Evolutionary conservation across 2,329 filamentous ascomycete genomes (phyloP).

Genomic region (Xylaria sp.): DNA sequence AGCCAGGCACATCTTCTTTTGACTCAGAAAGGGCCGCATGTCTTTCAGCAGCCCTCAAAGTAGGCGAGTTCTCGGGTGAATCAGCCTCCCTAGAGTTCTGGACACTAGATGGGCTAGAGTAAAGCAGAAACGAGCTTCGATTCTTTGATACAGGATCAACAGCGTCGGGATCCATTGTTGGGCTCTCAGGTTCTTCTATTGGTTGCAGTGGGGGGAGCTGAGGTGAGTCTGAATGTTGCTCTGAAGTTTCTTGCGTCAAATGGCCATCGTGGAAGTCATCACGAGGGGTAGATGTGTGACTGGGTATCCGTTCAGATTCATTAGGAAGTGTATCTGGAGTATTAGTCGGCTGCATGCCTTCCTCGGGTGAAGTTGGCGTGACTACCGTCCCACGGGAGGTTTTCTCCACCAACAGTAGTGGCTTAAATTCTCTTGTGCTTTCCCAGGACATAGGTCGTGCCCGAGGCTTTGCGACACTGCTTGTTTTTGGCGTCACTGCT

Average conservation of each 20-base stretch:
- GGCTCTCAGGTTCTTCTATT: conserved; percentile 36
- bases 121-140: conserved; percentile 55
- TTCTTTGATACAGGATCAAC: conserved; percentile 56
- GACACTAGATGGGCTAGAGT: conserved; percentile 52
- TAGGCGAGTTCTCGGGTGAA: conserved; percentile 32
- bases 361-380: conserved; percentile 45
- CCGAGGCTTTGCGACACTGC: conserved; percentile 51
- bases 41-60: conserved; percentile 27
- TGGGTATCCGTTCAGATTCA: conserved; percentile 1
- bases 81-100: conserved; percentile 39
- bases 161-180: conserved; percentile 49
- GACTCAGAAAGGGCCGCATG: conserved; percentile 18
- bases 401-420: conserved; percentile 82
- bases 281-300: neutral
- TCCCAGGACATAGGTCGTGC: conserved; percentile 70
- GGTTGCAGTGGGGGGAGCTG: conserved; percentile 28
- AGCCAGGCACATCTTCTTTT: conserved; percentile 15
- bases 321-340: conserved; percentile 24
- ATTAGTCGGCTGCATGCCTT: conserved; percentile 59
- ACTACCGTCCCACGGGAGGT: conserved; percentile 54
- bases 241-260: conserved; percentile 1
- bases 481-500: conserved; percentile 49
- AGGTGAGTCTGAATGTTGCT: conserved; percentile 22
- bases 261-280: conserved; percentile 17
- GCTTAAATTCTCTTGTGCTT: conserved; percentile 76